Base-by-base conservation (phyloP, 257 asterid genomes). In the Coffea eugenioides region DNA sequence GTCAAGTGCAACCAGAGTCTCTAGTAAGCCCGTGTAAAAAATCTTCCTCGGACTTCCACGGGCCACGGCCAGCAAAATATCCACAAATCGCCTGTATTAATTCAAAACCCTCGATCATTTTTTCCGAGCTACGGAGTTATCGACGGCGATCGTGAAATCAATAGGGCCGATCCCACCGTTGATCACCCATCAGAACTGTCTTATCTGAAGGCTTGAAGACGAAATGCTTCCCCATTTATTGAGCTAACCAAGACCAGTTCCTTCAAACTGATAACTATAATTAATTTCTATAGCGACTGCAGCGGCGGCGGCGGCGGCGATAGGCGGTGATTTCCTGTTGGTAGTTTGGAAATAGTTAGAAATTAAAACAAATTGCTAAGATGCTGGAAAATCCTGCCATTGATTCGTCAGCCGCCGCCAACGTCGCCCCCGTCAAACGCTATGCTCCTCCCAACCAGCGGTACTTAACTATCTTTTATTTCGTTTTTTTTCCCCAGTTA, bases 371-470 rank as follows among this genome's bases (percentile, higher is more conserved):
- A 70, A 15, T 27, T 61, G 54, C 8, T 41, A 88, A 80, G 76
- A 94, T 95, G 98, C 91, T 89, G 88, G 97, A 95, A 80, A 90
- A 83, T 84, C 92, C 92, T 84, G 83, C 87, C 81, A 79, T 86
- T 71, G 97, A 91, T 81, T 83, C 91, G 77, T 83, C 91, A 51
- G 86, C 92, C 79, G 56, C 89, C 75, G 90, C 88, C 85, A 84
- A 84, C 83, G 86, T 77, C 73, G 91, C 91, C 80, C 82, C 91
- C 84, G 90, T 90, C 85, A 93, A 90, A 86, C 97, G 95, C 79
- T 95, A 93, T 79, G 98, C 97, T 14, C 97, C 97, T 80, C 97
- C 97, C 73, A 93, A 91, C 86, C 98, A 95, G 76, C 88, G 97
- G 98, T 94, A 86, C 52, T 36, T 52, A 21, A 6, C 6, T 14